Evolutionary conservation across 257 asterid genomes (phyloP).

Genomic region (Primulina huaijiensis): DNA sequence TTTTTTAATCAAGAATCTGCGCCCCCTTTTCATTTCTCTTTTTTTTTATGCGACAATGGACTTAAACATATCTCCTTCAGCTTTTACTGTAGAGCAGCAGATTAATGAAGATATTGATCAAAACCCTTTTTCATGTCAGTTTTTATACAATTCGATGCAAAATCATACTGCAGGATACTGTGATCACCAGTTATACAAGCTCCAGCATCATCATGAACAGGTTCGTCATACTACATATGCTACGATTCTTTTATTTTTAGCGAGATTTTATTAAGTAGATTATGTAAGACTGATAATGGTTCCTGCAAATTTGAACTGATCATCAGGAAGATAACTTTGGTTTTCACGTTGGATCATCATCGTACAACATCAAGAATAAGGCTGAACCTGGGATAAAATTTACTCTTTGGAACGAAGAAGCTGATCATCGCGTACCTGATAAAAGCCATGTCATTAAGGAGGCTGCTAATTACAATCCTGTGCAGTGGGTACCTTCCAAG

Average conservation of each 20-base stretch:
- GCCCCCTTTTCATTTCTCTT: no score
- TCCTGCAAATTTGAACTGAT: neutral
- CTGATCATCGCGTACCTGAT: neutral
- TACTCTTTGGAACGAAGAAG: conserved; percentile 15
- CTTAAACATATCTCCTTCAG: conserved; percentile 28
- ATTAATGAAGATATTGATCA: conserved; percentile 25
- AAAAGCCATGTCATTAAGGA: neutral
- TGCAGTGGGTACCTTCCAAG: conserved; percentile 41
- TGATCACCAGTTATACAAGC: conserved; percentile 22
- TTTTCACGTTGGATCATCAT: conserved; percentile 27
- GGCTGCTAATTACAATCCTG: neutral
- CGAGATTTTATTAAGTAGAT: neutral
- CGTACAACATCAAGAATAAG: conserved; percentile 28
- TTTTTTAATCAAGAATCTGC: neutral
- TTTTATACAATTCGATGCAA: conserved; percentile 35
- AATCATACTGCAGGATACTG: conserved; percentile 30
- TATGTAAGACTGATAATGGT: neutral
- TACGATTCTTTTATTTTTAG: neutral
- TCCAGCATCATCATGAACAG: conserved; percentile 30
- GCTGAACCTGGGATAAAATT: conserved; percentile 33
- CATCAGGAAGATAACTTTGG: conserved; percentile 9
- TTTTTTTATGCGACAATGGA: conserved; percentile 20
- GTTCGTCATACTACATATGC: conserved; percentile 11
- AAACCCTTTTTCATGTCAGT: conserved; percentile 22
- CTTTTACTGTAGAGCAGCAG: conserved; percentile 29